Evolutionary conservation across 78 protist species (phyloP).

Genomic region (Anaeramoeba ignava): DNA sequence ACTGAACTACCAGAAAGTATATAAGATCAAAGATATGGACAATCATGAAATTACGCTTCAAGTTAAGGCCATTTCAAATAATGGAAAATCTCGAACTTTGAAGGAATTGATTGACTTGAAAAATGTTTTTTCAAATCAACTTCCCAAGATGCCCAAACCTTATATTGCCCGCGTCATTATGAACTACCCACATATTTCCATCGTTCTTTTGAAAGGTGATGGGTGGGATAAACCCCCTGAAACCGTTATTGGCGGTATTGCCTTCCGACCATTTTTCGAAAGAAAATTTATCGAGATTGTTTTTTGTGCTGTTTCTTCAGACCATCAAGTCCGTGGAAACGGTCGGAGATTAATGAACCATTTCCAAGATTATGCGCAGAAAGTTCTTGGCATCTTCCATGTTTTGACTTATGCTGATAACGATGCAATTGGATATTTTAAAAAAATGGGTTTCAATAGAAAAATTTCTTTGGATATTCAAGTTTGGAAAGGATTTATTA

Average conservation of each 20-base stretch:
- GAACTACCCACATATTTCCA: conserved; percentile 23
- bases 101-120: conserved; percentile 9
- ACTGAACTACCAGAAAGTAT: too few species aligned
- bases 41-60: too few species aligned
- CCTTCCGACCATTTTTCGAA: conserved; percentile 44
- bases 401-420: conserved; percentile 87
- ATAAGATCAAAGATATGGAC: too few species aligned
- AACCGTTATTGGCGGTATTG: conserved; percentile 81
- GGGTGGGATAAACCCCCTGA: too few species aligned
- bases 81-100: conserved; percentile 1
- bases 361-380: conserved; percentile 45
- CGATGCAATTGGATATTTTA: conserved; percentile 78
- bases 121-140: conserved; percentile 16
- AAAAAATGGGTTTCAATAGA: conserved; percentile 71
- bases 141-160: conserved; percentile 79
- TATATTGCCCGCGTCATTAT: conserved; percentile 63
- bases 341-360: conserved; percentile 79
- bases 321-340: conserved; percentile 66
- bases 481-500: conserved; percentile 46
- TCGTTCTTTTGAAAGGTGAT: too few species aligned
- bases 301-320: conserved; percentile 63
- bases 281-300: conserved; percentile 58
- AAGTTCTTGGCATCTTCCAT: conserved; percentile 17
- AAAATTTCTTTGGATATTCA: conserved; percentile 38
- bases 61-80: too few species aligned